Base-by-base conservation (phyloP, 352 stramenopile genomes). In the Lagenidium giganteum region DNA sequence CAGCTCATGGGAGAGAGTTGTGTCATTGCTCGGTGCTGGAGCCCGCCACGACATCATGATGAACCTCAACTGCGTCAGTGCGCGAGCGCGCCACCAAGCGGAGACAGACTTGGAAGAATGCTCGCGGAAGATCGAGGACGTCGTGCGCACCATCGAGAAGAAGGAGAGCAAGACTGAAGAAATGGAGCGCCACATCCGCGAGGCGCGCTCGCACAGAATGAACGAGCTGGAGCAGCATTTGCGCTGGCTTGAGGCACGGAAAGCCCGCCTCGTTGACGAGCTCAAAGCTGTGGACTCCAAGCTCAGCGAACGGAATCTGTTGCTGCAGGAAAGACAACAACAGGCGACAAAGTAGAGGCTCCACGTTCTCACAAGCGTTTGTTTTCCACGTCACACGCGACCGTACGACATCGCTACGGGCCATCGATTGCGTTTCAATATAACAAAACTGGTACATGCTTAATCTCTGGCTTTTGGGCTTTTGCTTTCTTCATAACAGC, bases 11-110 rank as follows among this genome's bases (percentile, higher is more conserved):
- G 32, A 38, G n/a, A 18, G 9, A 9, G 8, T 43, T 30, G 12
- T 42, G 9, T 16, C 14, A 5, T 16, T 7, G 23, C 23, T 53
- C 58, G 29, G n/a, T 26, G 47, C 57, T 54, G 14, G n/a, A 33
- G 39, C 16, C 9, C 39, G 42, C 12, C 13, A 33, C 9, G 25
- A 47, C 44, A 21, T 41, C 23, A 42, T 24, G 16, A 81, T 86
- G 68, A 78, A 63, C 41, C 55, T 89, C 36, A 87, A 87, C 58
- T 89, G 77, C 56, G 66, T 84, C 41, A 82, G 61, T 36, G 61
- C 71, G 6, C 77, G 77, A 16, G 46, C 68, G 23, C 56, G 52
- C 17, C 52, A 74, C 23, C 64, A 72, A 50, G 58, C 67, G 40
- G 73, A 89, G 46, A 77, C 64, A 57, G 61, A 87, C 47, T 65